phyloP scores from a whole-genome alignment of 164 flowering plant species.

The Piper betle region DNA sequence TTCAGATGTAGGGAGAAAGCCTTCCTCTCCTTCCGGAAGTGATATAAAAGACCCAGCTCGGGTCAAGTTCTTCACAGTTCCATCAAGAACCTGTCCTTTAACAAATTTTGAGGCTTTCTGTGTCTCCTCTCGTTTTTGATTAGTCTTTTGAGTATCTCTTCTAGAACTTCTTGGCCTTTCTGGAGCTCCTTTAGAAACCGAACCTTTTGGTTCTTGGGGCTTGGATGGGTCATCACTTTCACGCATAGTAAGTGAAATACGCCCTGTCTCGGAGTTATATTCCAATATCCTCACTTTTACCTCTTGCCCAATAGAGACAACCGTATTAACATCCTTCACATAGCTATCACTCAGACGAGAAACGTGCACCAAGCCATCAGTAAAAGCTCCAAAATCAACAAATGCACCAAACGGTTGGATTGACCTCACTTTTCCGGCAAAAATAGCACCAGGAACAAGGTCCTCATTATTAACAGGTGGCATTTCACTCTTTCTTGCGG shows the following conservation, averaged over 20 bases:
- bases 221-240: slow-evolving; percentile 41
- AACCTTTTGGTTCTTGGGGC: slow-evolving; percentile 32
- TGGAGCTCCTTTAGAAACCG: slow-evolving; percentile 12
- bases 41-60: slow-evolving; percentile 80
- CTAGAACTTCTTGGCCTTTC: slow-evolving; percentile 38
- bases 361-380: slow-evolving; percentile 94
- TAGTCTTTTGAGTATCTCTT: slow-evolving; percentile 20
- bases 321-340: slow-evolving; percentile 67
- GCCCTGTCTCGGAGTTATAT: slow-evolving; percentile 50
- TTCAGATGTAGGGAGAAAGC: slow-evolving; percentile 76
- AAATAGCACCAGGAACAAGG: slow-evolving; percentile 70
- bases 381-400: slow-evolving; percentile 93
- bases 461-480: slow-evolving; percentile 89
- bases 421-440: slow-evolving; percentile 85
- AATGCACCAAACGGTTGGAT: slow-evolving; percentile 98
- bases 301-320: slow-evolving; percentile 90
- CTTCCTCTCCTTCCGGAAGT: slow-evolving; percentile 91
- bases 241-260: slow-evolving; percentile 86
- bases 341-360: slow-evolving; percentile 71
- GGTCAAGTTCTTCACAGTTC: slow-evolving; percentile 72
- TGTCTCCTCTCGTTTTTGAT: slow-evolving; percentile 26
- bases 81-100: slow-evolving; percentile 64
- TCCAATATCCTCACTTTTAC: slow-evolving; percentile 82
- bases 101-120: slow-evolving; percentile 57
- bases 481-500: slow-evolving; percentile 71